phyloP scores from a whole-genome alignment of 805 yeast genomes.

The Ogataea kodamae region DNA sequence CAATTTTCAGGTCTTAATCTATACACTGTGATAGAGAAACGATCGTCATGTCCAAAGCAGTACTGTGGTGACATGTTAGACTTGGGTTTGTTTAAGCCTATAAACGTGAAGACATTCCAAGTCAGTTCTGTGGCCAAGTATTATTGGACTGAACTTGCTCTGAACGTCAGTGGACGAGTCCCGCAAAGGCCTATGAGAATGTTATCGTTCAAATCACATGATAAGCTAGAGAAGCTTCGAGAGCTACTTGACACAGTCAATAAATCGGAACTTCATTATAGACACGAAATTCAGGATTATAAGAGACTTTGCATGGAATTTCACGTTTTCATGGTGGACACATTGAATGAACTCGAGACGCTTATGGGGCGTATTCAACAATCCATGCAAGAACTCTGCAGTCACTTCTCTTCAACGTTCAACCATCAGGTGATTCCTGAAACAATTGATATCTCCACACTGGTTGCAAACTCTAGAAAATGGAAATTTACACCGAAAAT shows the following conservation, averaged over 20 bases:
- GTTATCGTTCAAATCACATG: neutral
- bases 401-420: constrained; percentile 4
- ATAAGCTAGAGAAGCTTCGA: constrained; percentile 8
- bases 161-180: constrained; percentile 8
- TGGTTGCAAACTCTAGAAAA: neutral
- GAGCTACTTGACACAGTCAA: constrained; percentile 11
- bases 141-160: constrained; percentile 17
- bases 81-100: constrained; percentile 13
- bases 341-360: constrained; percentile 13
- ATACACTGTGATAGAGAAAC: constrained; percentile 5
- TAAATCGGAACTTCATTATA: neutral
- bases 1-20: constrained; percentile 17
- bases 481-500: neutral
- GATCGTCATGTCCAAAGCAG: constrained; percentile 3
- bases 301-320: constrained; percentile 4
- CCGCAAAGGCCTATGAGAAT: neutral
- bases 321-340: constrained; percentile 14
- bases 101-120: constrained; percentile 17
- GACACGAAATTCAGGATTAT: neutral
- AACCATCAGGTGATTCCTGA: neutral
- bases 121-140: constrained; percentile 16
- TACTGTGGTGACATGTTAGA: constrained; percentile 16
- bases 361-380: constrained; percentile 8
- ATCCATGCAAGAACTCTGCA: constrained; percentile 9
- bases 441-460: neutral